phyloP scores from a whole-genome alignment of 805 yeast species.

The Metschnikowia noctiluminum region DNA sequence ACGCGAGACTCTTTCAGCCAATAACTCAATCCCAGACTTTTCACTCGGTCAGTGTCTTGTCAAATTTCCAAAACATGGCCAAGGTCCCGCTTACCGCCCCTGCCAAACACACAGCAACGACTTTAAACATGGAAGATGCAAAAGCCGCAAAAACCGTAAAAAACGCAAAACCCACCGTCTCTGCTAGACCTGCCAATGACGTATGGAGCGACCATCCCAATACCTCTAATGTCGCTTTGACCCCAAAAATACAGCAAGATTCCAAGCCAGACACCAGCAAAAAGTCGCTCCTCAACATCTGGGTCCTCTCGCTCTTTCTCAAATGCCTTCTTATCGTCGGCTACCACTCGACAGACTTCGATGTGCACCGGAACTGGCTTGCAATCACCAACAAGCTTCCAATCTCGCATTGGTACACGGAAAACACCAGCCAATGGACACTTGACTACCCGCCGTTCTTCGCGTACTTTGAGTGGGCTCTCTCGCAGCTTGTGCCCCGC shows the following conservation, averaged over 20 bases:
- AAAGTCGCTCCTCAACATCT: slow-evolving; percentile 26
- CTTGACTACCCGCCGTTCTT: slow-evolving; percentile 97
- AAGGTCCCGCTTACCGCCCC: too few species aligned
- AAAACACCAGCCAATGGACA: slow-evolving; percentile 83
- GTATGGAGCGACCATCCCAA: background rate
- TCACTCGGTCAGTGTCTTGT: too few species aligned
- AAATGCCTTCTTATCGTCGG: slow-evolving; percentile 46
- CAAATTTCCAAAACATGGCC: too few species aligned
- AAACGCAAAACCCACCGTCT: too few species aligned
- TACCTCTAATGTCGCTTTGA: background rate
- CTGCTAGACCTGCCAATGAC: too few species aligned
- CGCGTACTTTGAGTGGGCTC: slow-evolving; percentile 87
- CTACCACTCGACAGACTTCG: slow-evolving; percentile 93
- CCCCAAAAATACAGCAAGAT: background rate
- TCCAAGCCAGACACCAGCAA: background rate
- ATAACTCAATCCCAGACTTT: too few species aligned
- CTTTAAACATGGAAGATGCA: too few species aligned
- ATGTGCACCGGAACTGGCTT: slow-evolving; percentile 96
- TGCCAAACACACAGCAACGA: too few species aligned
- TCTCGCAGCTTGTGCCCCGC: slow-evolving; percentile 69
- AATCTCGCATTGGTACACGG: slow-evolving; percentile 75
- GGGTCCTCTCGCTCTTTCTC: slow-evolving; percentile 34
- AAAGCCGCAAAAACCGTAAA: too few species aligned
- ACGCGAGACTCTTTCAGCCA: too few species aligned
- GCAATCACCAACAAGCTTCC: slow-evolving; percentile 84